Evolutionary conservation across 164 flowering plant species (phyloP), one percentile per base, ranked within the genome.

Genomic region (Macadamia tetraphylla): DNA sequence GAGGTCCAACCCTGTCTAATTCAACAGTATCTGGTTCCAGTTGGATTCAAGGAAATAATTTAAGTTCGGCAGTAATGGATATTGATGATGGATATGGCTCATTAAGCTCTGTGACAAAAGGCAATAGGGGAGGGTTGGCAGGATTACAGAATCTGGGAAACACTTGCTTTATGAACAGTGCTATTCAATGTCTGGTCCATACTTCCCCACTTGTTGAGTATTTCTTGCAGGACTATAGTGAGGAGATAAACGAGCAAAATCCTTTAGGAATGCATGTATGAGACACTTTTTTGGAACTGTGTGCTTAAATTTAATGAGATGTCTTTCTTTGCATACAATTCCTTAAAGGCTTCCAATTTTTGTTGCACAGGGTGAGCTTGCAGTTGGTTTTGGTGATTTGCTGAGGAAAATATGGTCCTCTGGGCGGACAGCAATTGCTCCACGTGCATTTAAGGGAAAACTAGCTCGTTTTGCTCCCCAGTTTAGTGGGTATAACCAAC

Each of bases 401-500:
- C 77, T 95, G 86, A 87, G 96, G 82, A 87, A 86, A 79, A 75
- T 92, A 65, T 95, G 99, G 99, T 89, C 96, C 35, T 82, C 92
- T 49, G 98, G 96, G 23, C 77, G 83, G 66, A 79, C 81, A 48
- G 58, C 99, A 67, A 74, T 95, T 85, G 89, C 92, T 6, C 99
- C 99, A 57, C 99, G 99, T 76, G 79, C 66, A 56, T 95, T 95
- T 69, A 92, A 95, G 83, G 91, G 86, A 71, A 92, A 90, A 77
- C 89, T 95, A 61, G 87, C 91, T 70, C 90, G 92, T 29, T 95
- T 92, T 85, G 99, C 99, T 71, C 96, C 99, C 13, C 98, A 95
- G 75, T 95, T 95, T 75, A 95, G 99, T 79, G 99, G 98, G n/a
- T 95, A 89, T 78, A 92, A 88, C 63, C 99, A 95, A 81, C 99